A percentile compares a stretch with the other conserved stretches of the same genome.
Evolutionary conservation across 83 land plant species (phyloP).

Genomic region (Thuja plicata): DNA sequence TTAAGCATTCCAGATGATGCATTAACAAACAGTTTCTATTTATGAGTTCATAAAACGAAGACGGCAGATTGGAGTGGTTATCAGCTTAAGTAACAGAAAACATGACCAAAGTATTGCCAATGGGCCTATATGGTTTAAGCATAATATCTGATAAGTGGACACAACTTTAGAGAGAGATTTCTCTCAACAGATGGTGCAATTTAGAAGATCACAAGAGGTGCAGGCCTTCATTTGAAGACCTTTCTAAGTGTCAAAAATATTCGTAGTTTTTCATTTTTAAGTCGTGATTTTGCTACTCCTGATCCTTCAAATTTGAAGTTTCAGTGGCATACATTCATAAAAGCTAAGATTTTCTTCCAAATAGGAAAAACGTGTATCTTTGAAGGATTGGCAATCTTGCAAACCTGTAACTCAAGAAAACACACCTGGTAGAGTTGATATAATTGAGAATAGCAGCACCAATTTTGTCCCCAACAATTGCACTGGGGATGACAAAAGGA

Average conservation of each 20-base stretch:
- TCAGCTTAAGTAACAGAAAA: not conserved
- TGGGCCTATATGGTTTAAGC: not conserved
- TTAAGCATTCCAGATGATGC: not conserved
- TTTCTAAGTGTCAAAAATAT: not conserved
- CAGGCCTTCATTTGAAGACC: not conserved
- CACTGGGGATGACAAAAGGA: slow-evolving; percentile 58
- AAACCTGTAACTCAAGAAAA: not conserved
- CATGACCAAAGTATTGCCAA: not conserved
- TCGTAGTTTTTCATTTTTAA: not conserved
- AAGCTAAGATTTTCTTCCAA: not conserved
- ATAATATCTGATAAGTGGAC: not conserved
- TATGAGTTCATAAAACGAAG: not conserved
- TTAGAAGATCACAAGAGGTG: not conserved
- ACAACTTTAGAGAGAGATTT: not conserved
- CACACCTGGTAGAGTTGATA: slow-evolving; percentile 58
- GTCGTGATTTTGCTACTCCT: not conserved
- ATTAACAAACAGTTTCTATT: not conserved
- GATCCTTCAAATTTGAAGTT: not conserved
- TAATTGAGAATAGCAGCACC: slow-evolving; percentile 60
- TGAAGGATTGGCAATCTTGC: not conserved
- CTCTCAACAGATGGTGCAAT: not conserved
- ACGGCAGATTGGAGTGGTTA: not conserved
- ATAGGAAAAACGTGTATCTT: not conserved
- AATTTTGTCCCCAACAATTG: slow-evolving; percentile 43
- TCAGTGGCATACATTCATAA: not conserved